Conservation (phyloP, 257 asterid species). For the Primulina eburnea region DNA sequence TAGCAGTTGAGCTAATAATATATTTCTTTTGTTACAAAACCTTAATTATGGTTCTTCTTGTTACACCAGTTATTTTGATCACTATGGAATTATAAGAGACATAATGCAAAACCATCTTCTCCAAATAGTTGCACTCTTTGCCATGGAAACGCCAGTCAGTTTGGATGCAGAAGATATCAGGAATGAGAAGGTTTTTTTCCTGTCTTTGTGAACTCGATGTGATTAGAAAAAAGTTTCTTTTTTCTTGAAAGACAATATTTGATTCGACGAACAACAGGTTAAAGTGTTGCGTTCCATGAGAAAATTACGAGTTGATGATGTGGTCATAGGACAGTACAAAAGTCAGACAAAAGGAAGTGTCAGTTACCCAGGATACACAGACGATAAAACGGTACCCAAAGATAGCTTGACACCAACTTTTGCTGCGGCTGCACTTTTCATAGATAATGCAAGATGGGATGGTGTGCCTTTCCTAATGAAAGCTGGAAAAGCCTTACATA, state of each 20-base stretch:
- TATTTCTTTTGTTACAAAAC: not conserved
- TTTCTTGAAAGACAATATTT: not conserved
- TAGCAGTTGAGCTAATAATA: constrained; percentile 10
- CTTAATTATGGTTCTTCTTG: constrained; percentile 19
- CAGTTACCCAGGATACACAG: constrained; percentile 73
- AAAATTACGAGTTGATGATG: constrained; percentile 61
- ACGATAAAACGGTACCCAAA: constrained; percentile 88
- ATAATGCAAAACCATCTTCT: constrained; percentile 98
- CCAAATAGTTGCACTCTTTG: constrained; percentile 93
- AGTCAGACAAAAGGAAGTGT: constrained; percentile 68
- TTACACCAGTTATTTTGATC: constrained; percentile 75
- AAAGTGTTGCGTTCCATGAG: constrained; percentile 94
- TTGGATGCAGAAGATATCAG: constrained; percentile 98
- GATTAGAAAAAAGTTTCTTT: not conserved
- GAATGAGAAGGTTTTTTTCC: constrained; percentile 72
- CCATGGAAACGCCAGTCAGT: constrained; percentile 99
- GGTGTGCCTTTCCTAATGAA: constrained; percentile 98
- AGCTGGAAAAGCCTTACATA: constrained; percentile 94
- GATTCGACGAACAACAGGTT: constrained; percentile 50
- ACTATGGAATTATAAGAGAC: constrained; percentile 90
- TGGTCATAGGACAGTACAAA: constrained; percentile 84
- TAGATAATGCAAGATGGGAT: constrained; percentile 93
- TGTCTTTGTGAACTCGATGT: constrained; percentile 11
- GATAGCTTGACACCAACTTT: constrained; percentile 91
- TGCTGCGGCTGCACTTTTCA: constrained; percentile 97